These are phyloP conservation scores for Nigrospora oryzae DNA, from an alignment of 2,329 filamentous ascomycete species.

Conservation along the genomic window DNA sequence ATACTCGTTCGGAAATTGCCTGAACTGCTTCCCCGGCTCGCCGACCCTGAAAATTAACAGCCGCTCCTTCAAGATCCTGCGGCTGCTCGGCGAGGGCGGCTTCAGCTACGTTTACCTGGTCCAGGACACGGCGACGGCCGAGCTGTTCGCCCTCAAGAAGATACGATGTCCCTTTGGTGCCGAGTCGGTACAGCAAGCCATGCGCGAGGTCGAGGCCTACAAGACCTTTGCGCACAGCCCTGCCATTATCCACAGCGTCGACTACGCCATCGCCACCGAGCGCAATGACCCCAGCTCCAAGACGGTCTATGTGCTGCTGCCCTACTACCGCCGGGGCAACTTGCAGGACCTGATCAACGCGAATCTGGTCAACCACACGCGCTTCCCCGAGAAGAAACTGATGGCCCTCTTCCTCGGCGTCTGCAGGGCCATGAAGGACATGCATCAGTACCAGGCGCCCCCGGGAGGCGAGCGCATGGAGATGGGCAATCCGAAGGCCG, in stretches of 20 bases:
- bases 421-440: conserved; percentile 75
- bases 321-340: conserved; percentile 92
- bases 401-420: conserved; percentile 91
- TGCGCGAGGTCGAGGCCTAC: conserved; percentile 97
- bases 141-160: conserved; percentile 94
- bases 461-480: conserved; percentile 41
- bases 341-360: conserved; percentile 98
- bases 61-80: conserved; percentile 90
- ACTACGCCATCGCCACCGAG: conserved; percentile 44
- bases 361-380: conserved; percentile 89
- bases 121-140: conserved; percentile 75
- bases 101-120: conserved; percentile 99
- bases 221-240: conserved; percentile 74
- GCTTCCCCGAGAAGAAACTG: conserved; percentile 78
- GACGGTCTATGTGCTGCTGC: conserved; percentile 92
- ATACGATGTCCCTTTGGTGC: conserved; percentile 97
- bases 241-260: conserved; percentile 55
- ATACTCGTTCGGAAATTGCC: conserved; percentile 88
- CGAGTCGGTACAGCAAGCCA: conserved; percentile 87
- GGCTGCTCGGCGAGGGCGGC: conserved; percentile 91
- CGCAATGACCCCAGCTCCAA: conserved; percentile 61
- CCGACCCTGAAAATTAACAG: conserved; percentile 93
- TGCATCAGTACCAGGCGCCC: conserved; percentile 76
- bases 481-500: conserved; percentile 33
- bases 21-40: conserved; percentile 92